Conservation (phyloP, 805 yeast genomes). For the Candida chilensis region DNA sequence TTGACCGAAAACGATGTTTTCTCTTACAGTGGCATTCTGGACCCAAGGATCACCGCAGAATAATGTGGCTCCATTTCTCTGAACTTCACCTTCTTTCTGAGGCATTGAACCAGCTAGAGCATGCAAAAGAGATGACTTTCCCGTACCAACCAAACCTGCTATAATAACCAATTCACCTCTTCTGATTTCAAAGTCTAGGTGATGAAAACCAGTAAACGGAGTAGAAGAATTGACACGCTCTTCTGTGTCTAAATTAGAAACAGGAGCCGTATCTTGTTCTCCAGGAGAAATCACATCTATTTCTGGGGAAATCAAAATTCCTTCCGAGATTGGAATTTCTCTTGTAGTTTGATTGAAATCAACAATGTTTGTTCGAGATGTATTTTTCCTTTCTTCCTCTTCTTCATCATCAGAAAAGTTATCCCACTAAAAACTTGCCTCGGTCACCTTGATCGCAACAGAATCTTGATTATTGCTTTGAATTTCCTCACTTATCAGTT, state of each 20-base stretch:
- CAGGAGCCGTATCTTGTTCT: constrained; percentile 1
- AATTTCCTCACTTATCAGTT: constrained; percentile 8
- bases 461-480: constrained; percentile 9
- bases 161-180: constrained; percentile 68
- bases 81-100: constrained; percentile 39
- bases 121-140: constrained; percentile 64
- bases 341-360: not conserved
- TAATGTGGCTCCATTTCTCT: constrained; percentile 41
- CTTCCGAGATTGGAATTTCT: no score
- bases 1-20: constrained; percentile 63
- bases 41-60: constrained; percentile 77
- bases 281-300: constrained; percentile 2
- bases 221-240: constrained; percentile 9
- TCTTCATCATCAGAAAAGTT: constrained; percentile 22
- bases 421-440: constrained; percentile 70
- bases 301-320: constrained; percentile 5
- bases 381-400: constrained; percentile 9
- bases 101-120: constrained; percentile 71
- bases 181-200: constrained; percentile 43
- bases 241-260: constrained; percentile 1
- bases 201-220: constrained; percentile 31
- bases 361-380: no score
- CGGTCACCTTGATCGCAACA: constrained; percentile 38
- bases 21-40: constrained; percentile 70
- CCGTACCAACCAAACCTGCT: constrained; percentile 78